Evolutionary conservation across 768 basidiomycete species (phyloP), one percentile per base, ranked within the genome.

Genomic region (Exidia glandulosa): DNA sequence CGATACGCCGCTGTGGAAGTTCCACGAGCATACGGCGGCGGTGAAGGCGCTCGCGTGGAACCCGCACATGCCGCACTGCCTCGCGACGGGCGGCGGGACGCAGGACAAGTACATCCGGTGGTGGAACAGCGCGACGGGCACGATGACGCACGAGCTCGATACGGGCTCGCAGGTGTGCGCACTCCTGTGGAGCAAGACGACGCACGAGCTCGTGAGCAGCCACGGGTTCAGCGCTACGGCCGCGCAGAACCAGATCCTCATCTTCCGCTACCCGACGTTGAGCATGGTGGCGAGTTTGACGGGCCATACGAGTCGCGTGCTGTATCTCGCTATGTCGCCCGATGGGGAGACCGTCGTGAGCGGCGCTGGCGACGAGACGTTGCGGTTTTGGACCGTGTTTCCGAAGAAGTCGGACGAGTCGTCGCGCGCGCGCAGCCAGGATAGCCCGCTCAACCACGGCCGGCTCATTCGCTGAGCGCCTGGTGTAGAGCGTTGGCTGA

Each of bases 11-110:
- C 72, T 97, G 9, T 96, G 87, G 84, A 91, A 91, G 69, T 99
- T 97, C 70, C 90, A 93, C 60, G 94, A 99, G 63, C 95, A 99
- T 70, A 88, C 87, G 2, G 95, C 96, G 1, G 95, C 95, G 2
- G 95, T 99, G 59, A 98, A 98, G 68, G 95, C 95, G 4, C 85
- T 99, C 30, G 94, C 95, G 3, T 99, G 96, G 95, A 94, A 93
- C 71, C 94, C 95, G 4, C 96, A 99, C 72, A 80, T 94, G 48
- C 77, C 86, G 10, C 93, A 94, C 1, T 80, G 96, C 2, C 74
- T 98, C 34, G 96, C 95, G 0, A 93, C 90, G 6, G 96, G 96
- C 3, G 95, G 95, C 9, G 96, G 95, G 6, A 98, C 95, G 19
- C 94, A 95, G 66, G 96, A 98, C 70, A 95, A 94, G 72, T 95